Evolutionary conservation across 2,329 filamentous ascomycete species (phyloP), one percentile per base, ranked within the genome.

Genomic region (Salinomyces thailandicus): DNA sequence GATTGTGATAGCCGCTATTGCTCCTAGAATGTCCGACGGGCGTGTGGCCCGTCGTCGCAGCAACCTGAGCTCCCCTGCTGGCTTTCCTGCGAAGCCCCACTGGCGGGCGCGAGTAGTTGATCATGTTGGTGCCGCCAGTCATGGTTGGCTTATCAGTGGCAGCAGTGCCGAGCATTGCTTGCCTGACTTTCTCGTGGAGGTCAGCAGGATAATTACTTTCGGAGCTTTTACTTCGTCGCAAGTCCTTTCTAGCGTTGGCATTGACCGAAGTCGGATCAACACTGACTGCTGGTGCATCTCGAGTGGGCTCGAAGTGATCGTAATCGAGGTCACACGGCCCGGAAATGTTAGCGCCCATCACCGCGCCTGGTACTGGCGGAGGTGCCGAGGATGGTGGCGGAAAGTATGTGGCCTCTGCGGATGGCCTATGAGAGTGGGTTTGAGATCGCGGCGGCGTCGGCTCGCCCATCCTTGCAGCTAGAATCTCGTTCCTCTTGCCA

Each of bases 401-500:
- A 12, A 33, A 28, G 19, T 12, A 22, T 14, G 14, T 31, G 7
- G 11, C 18, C 9, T 37, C 42, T 5, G 34, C 41, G 30, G 26
- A 48, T 30, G 29, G 30, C 29, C 12, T 13, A 14, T 36, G 26
- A 38, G 41, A 26, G n/a, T 26, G 22, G 24, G 47, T 49, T 18
- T 43, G 35, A 7, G 49, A 42, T 16, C 36, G 41, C 2, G 44
- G 39, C 12, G 40, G 36, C n/a, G 42, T 43, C 4, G 49, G 49
- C 8, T 46, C 42, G 18, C 48, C 48, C 24, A 49, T 41, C 7
- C 45, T 42, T 15, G 45, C 42, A 14, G 46, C 36, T 15, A 49
- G 19, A 16, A 45, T 43, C 13, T 49, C 40, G 12, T 48, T 45
- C 11, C 35, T 20, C 31, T 39, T 35, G 15, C 35, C 33, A 26